Evolutionary conservation across 106 monocot species (phyloP), one percentile per base, ranked within the genome.

Genomic region (Vanilla planifolia): DNA sequence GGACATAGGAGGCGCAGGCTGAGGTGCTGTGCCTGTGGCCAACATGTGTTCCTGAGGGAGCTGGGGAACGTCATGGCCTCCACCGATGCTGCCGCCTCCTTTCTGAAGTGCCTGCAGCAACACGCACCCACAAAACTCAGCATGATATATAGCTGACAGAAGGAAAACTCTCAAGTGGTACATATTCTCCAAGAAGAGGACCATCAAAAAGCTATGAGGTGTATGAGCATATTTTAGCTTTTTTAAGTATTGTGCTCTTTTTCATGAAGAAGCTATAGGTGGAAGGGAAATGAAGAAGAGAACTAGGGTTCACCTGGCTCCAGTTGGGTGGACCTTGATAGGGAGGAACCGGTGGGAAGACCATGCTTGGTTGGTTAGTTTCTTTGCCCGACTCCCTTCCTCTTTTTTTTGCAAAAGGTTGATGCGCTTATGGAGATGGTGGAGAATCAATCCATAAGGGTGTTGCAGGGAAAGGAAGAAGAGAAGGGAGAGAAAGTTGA

Each of bases 261-360:
- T 16, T 55, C 16, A 55, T 55, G 33, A 59, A 46, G 64, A 59
- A 73, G 58, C 58, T 59, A n/a, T n/a, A n/a, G n/a, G 8, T 20
- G 17, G 51, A 33, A 63, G 22, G 21, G 28, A 46, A 57, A 43
- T 4, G 17, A 28, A 35, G 33, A 21, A 6, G 21, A 48, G 41
- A n/a, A 22, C 30, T 42, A 67, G 23, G 43, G 57, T 25, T 69
- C 62, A 79, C 79, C 79, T 85, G 84, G 67, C 76, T 79, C 84
- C 84, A 85, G 64, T 73, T 73, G 47, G 79, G 84, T 51, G 79
- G 84, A 85, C 79, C 79, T 65, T 69, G 66, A 71, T 76, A 85
- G 65, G 58, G 33, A 69, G 79, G 84, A 72, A 70, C 58, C 4
- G 84, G 79, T 42, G 79, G 63, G 43, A 79, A 79, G 48, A 76